A percentile compares a stretch with the other conserved stretches of the same genome.
These are phyloP conservation scores for Clavaria fumosa DNA, from an alignment of 768 basidiomycete species.

Conservation along the genomic window DNA sequence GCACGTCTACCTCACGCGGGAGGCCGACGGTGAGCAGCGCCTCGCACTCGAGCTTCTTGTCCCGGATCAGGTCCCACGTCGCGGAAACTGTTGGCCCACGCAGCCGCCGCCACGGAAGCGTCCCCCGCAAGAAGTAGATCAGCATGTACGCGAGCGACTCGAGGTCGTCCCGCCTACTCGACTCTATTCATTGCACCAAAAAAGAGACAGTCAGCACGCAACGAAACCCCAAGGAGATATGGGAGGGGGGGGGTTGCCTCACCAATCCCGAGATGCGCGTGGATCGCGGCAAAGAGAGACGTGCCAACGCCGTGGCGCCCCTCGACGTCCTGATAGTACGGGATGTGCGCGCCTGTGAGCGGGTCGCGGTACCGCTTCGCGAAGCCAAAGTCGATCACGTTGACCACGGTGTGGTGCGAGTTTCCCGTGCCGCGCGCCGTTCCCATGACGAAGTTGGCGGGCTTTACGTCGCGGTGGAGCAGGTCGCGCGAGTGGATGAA, in stretches of 20 bases:
- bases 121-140: constrained; percentile 66
- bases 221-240: too few relatives aligned
- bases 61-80: constrained; percentile 68
- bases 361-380: constrained; percentile 65
- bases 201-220: too few relatives aligned
- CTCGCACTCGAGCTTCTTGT: constrained; percentile 52
- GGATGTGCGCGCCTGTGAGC: constrained; percentile 48
- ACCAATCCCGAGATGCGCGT: constrained; percentile 64
- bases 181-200: constrained; percentile 33
- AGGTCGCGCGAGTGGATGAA: constrained; percentile 93
- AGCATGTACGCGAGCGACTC: constrained; percentile 75
- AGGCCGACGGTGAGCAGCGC: constrained; percentile 59
- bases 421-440: constrained; percentile 42
- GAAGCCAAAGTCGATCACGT: constrained; percentile 84
- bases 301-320: constrained; percentile 66
- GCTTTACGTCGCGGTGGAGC: constrained; percentile 95
- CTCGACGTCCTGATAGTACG: constrained; percentile 40
- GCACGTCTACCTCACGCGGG: constrained; percentile 67
- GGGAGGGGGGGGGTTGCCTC: too few relatives aligned
- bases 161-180: constrained; percentile 64
- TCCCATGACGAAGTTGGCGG: constrained; percentile 99
- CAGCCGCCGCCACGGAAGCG: constrained; percentile 64
- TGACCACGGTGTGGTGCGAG: constrained; percentile 46
- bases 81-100: constrained; percentile 34
- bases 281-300: constrained; percentile 58